Evolutionary conservation across 768 basidiomycete genomes (phyloP).

Genomic region (Xerocomellus amylosporus): DNA sequence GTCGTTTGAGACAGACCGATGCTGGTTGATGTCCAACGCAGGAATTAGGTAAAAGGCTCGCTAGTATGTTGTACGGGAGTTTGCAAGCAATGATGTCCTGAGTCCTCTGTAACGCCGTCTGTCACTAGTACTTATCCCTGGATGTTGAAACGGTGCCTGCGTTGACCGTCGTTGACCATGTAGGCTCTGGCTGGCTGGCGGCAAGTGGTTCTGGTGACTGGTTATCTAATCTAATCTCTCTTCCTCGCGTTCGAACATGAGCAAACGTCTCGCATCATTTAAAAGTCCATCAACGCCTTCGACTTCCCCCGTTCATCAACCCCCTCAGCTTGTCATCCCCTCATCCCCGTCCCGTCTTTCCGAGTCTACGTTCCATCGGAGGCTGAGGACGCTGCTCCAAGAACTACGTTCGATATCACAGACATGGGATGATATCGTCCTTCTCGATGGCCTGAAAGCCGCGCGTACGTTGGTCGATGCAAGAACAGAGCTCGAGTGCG

Average conservation of each 20-base stretch:
- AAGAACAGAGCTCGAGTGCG: conserved; percentile 83
- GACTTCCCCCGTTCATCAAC: conserved; percentile 56
- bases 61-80: no score
- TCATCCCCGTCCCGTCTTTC: conserved; percentile 41
- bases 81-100: no score
- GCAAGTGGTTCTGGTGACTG: neutral
- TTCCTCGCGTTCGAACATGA: conserved; percentile 33
- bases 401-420: conserved; percentile 61
- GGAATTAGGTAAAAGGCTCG: neutral
- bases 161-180: neutral
- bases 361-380: conserved; percentile 82
- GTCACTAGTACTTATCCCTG: no score
- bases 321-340: conserved; percentile 37
- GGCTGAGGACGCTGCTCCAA: conserved; percentile 61
- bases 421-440: conserved; percentile 83
- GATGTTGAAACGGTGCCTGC: no score
- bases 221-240: conserved; percentile 25
- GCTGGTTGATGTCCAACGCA: neutral
- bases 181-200: no score
- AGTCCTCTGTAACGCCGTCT: no score
- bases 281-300: conserved; percentile 76
- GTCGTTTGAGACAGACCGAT: neutral
- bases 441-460: conserved; percentile 77
- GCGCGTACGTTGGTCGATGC: conserved; percentile 69
- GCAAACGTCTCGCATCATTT: conserved; percentile 69